Base-by-base conservation (phyloP, 2,329 filamentous ascomycete genomes). In the Pseudovirgaria hyperparasitica region DNA sequence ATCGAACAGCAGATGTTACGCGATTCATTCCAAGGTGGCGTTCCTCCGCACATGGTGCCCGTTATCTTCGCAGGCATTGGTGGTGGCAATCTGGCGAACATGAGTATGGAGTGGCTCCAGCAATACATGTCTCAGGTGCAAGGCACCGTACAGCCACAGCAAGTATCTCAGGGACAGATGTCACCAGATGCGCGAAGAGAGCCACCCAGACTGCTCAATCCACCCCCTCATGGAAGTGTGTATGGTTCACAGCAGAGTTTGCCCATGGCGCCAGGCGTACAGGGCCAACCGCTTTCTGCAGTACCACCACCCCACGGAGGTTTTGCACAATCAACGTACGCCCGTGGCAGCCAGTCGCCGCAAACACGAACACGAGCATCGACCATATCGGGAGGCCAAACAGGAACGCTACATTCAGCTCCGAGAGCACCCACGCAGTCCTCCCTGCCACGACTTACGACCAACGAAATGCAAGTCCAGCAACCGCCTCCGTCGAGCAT, bases 31-130 rank as follows among this genome's bases (percentile, higher is more conserved):
- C 56, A 59, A 34, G 59, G 61, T 27, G 63, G 62, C 28, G 50
- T 68, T 21, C 64, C 64, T 20, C 62, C 63, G 31, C 53, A 62
- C 17, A 54, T 67, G 23, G 57, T 68, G 11, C 64, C 64, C 18
- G 58, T 67, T 34, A 65, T 68, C 36, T 67, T 67, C 42, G 62
- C 61, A 28, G 63, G 63, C 19, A 61, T 65, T 26, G 62, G 59
- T 17, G 60, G 62, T 25, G 56, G 57, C 6, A 58, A 54, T 26
- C 51, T 65, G 9, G 58, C 60, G 17, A 60, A 54, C 37, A 50
- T 60, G 37, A 63, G 58, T 36, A 47, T 59, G 19, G 64, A 67
- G 26, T 63, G 56, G 57, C 45, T 66, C 30, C 62, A 65, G 35
- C 59, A 66, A 31, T 65, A 65, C 30, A 51, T 55, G 14, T 48